Evolutionary conservation across 345 rosid genomes (phyloP).

Genomic region (Cardiospermum halicacabum): DNA sequence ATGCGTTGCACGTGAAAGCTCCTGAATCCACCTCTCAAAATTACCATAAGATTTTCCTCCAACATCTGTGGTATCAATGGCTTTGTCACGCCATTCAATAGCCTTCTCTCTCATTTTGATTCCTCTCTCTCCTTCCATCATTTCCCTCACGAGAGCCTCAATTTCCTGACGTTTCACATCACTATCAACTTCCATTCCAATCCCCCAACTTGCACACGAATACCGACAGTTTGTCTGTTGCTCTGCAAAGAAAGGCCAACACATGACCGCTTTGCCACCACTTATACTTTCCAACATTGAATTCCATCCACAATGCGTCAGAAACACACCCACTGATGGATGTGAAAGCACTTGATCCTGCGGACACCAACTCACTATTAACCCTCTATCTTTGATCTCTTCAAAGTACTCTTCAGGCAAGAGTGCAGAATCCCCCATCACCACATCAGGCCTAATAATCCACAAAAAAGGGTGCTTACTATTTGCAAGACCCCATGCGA

Average conservation of each 20-base stretch:
- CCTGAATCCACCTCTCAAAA: slow-evolving; percentile 16
- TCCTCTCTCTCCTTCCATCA: slow-evolving; percentile 14
- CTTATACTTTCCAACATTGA: slow-evolving; percentile 15
- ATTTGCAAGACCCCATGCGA: slow-evolving; percentile 25
- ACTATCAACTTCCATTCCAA: slow-evolving; percentile 19
- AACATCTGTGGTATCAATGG: not conserved
- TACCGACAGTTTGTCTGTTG: slow-evolving; percentile 28
- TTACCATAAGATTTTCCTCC: slow-evolving; percentile 18
- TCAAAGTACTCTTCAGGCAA: slow-evolving; percentile 18
- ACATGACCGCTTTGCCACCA: slow-evolving; percentile 17
- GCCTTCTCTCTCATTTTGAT: slow-evolving; percentile 13
- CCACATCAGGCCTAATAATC: slow-evolving; percentile 23
- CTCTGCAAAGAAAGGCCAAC: slow-evolving; percentile 31
- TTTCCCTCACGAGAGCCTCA: slow-evolving; percentile 7
- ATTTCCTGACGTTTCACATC: slow-evolving; percentile 22
- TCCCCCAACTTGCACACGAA: slow-evolving; percentile 22
- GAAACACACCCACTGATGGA: slow-evolving; percentile 17
- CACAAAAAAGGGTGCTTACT: slow-evolving; percentile 13
- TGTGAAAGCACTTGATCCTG: slow-evolving; percentile 25
- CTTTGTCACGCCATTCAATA: slow-evolving; percentile 14
- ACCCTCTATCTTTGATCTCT: slow-evolving; percentile 20
- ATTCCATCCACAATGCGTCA: slow-evolving; percentile 30
- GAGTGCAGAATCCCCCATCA: not conserved
- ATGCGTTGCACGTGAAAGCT: too few relatives aligned
- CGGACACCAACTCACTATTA: slow-evolving; percentile 20